Conservation (phyloP, 139 green algal genomes). For the Ettlia oleoabundans region DNA sequence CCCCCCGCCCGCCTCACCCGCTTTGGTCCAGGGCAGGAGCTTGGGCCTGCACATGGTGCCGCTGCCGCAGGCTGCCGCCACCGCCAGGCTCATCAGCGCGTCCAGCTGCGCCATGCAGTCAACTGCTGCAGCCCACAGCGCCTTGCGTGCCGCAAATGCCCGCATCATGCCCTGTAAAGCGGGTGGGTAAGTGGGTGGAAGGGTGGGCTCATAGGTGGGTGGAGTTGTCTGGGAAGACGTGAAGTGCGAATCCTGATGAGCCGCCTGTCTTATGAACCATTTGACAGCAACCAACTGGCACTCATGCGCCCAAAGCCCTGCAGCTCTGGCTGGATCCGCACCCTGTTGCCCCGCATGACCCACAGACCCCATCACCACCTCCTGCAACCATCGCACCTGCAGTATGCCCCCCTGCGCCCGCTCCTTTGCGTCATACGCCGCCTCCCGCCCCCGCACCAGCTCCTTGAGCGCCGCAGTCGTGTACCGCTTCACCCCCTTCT, state of each 20-base stretch:
- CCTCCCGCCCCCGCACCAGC: constrained; percentile 73
- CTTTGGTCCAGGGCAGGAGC: constrained; percentile 45
- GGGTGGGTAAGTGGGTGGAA: constrained; percentile 22
- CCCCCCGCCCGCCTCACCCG: neutral
- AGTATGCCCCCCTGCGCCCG: constrained; percentile 40
- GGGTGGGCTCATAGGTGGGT: too few relatives aligned
- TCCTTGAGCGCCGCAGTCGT: constrained; percentile 54
- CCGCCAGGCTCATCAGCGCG: constrained; percentile 85
- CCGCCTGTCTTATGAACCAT: too few relatives aligned
- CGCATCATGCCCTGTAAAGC: constrained; percentile 65
- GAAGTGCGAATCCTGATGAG: too few relatives aligned
- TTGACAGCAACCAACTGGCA: too few relatives aligned
- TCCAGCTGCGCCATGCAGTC: constrained; percentile 84
- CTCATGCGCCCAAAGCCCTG: too few relatives aligned
- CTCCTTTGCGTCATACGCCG: constrained; percentile 54
- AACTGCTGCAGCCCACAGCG: constrained; percentile 78
- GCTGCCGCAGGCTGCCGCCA: constrained; percentile 50
- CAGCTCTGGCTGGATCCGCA: too few relatives aligned
- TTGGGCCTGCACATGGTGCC: constrained; percentile 69
- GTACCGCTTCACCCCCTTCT: constrained; percentile 86
- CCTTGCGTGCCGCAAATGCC: constrained; percentile 63
- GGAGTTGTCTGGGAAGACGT: too few relatives aligned
- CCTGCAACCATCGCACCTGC: too few relatives aligned
- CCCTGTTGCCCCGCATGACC: too few relatives aligned
- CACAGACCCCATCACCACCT: too few relatives aligned